These are phyloP conservation scores for Thermochaetoides thermophila DNA, from an alignment of 495 filamentous ascomycete species.

Conservation along the genomic window DNA sequence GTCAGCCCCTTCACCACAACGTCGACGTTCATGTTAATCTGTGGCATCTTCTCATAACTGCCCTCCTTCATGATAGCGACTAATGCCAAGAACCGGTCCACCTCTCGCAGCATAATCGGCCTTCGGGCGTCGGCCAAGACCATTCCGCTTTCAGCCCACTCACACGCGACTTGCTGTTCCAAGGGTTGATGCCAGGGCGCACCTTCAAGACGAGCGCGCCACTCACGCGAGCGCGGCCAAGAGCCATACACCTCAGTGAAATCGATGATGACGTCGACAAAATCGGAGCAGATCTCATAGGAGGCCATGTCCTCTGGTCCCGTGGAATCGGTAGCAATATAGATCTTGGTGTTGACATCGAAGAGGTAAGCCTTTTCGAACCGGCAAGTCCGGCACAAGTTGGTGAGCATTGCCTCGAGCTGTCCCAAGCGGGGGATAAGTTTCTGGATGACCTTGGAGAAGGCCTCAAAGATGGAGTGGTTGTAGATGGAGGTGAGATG, in stretches of 20 bases:
- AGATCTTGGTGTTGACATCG: constrained; percentile 93
- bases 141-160: constrained; percentile 65
- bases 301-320: constrained; percentile 84
- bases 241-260: constrained; percentile 81
- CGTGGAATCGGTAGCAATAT: constrained; percentile 86
- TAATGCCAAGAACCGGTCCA: constrained; percentile 72
- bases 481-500: constrained; percentile 96
- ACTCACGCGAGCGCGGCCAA: constrained; percentile 42
- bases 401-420: constrained; percentile 82
- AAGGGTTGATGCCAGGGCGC: constrained; percentile 47
- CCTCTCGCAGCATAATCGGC: constrained; percentile 72
- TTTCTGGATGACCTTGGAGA: constrained; percentile 95
- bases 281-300: constrained; percentile 96
- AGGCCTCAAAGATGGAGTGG: constrained; percentile 94
- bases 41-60: constrained; percentile 42
- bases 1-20: constrained; percentile 38
- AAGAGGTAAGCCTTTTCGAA: constrained; percentile 98
- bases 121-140: constrained; percentile 65
- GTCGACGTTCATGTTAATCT: constrained; percentile 43
- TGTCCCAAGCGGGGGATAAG: constrained; percentile 85
- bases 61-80: constrained; percentile 63
- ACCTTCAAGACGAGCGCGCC: constrained; percentile 41
- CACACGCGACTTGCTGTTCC: constrained; percentile 45
- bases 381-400: constrained; percentile 70
- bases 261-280: constrained; percentile 94